Conservation (phyloP, 352 stramenopile species). For the Globisporangium paddicum region DNA sequence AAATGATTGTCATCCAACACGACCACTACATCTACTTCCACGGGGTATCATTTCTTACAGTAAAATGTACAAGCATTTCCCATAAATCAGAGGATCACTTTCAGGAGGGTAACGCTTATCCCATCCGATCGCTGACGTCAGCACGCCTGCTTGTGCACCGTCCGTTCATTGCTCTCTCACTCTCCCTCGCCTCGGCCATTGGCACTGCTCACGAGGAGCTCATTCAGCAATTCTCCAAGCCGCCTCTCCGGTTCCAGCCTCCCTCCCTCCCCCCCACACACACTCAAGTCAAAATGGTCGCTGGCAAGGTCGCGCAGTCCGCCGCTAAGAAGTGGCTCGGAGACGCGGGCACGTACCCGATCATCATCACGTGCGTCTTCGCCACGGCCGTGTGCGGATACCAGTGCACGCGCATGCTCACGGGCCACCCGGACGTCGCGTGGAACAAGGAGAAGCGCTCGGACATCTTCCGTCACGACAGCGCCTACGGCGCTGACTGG, state of each 20-base stretch:
- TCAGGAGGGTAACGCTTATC: not conserved
- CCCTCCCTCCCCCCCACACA: no score
- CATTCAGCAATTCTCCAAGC: constrained; percentile 67
- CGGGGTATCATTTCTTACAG: not conserved
- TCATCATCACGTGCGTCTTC: constrained; percentile 63
- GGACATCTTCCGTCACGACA: constrained; percentile 72
- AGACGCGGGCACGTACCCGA: constrained; percentile 72
- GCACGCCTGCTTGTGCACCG: constrained; percentile 11
- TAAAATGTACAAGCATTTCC: not conserved
- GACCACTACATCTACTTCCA: not conserved
- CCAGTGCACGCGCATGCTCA: constrained; percentile 68
- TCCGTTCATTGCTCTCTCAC: constrained; percentile 1
- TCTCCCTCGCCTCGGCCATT: not conserved
- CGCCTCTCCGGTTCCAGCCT: constrained; percentile 1
- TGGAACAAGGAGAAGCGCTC: constrained; percentile 77
- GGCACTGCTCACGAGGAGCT: constrained; percentile 16
- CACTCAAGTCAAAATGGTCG: constrained; percentile 38
- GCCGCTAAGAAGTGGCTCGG: constrained; percentile 66
- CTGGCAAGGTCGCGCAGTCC: constrained; percentile 38
- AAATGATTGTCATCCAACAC: constrained; percentile 1
- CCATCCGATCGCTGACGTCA: constrained; percentile 4
- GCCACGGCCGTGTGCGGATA: constrained; percentile 62
- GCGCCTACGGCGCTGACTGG: constrained; percentile 55
- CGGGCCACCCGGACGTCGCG: constrained; percentile 66
- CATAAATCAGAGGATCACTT: no score